Evolutionary conservation across 805 yeast species (phyloP), one percentile per base, ranked within the genome.

Genomic region (Blastobotrys americana): DNA sequence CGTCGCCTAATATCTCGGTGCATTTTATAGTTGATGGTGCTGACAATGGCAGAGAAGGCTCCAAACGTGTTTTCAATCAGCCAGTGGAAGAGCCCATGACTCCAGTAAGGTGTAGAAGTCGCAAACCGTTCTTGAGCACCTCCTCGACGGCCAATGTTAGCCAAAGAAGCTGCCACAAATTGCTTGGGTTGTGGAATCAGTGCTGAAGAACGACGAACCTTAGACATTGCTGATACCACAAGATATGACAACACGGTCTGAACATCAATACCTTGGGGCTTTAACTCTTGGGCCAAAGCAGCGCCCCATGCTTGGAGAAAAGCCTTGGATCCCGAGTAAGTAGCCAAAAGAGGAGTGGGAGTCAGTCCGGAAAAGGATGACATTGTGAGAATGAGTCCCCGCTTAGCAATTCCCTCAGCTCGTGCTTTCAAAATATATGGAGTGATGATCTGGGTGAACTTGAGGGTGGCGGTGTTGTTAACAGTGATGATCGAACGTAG

Each of bases 221-320:
- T 93, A 37, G 97, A 89, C 97, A 93, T 88, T 50, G 95, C 84
- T 27, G 96, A 84, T 4, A 96, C 83, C 34, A 93, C 97, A 55
- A 93, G 72, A 65, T 93, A 93, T 6, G 96, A 85, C 37, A 89
- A 64, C 23, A 84, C 80, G 36, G 87, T 69, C 66, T 90, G 88
- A 46, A 87, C 97, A 59, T 93, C 98, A 52, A 93, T 74, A 18
- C 80, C 77, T 43, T 74, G 63, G 0, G 76, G 64, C 43, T 72
- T 68, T 57, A 93, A 72, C 66, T 93, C 98, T 28, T 89, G 88
- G 15, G 96, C 84, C 54, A 93, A 72, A 1, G 96, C 88, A 42
- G 76, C 69, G 40, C 93, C 84, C 97, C 98, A 93, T 47, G 80
- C 77, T 68, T 93, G 97, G 61, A 93, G 73, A 65, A 93, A 93